Evolutionary conservation across 2,329 filamentous ascomycete genomes (phyloP), one percentile per base, ranked within the genome.

Genomic region (Fusarium cicatricum): DNA sequence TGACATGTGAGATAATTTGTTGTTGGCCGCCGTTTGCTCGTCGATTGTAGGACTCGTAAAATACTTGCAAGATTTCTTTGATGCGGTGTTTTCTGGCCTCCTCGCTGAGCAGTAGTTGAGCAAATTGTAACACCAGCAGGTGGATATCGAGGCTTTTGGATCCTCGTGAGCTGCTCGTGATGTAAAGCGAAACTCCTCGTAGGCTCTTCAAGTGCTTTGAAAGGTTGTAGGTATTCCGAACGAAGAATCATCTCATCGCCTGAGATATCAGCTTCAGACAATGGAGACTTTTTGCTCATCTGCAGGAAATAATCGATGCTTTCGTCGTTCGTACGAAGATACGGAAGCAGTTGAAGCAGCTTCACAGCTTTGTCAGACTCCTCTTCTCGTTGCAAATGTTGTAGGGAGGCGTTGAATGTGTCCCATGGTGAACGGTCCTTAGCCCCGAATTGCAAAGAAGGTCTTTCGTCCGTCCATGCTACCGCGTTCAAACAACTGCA

Each of bases 321-420:
- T 10, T 50, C 46, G 15, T 41, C 14, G 21, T 50, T 29, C 5
- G 39, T 33, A 12, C 44, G 34, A 4, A 48, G 44, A 31, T 50
- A 50, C 9, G 46, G 46, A 29, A 50, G 46, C 7, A 50, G 3
- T n/a, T 41, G 37, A 1, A 34, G 3, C 3, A 50, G 31, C 9
- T 29, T 50, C 8, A 50, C 15, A 3, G 46, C 46, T 2, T 50
- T 50, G 11, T 34, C 46, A 2, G 36, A 32, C 3, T 28, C 15
- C 3, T 28, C 29, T 15, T 23, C 9, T 2, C 12, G 11, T 5
- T n/a, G 11, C 15, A 50, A 10, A 6, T 31, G n/a, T 5, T 50
- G 10, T 9, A 50, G 2, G 5, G 46, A 50, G 9, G 14, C 28
- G 10, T 28, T 8, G 8, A 50, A 50, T 4, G 38, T 29, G n/a